phyloP scores from a whole-genome alignment of 768 basidiomycete genomes.

The Lactarius vividus region DNA sequence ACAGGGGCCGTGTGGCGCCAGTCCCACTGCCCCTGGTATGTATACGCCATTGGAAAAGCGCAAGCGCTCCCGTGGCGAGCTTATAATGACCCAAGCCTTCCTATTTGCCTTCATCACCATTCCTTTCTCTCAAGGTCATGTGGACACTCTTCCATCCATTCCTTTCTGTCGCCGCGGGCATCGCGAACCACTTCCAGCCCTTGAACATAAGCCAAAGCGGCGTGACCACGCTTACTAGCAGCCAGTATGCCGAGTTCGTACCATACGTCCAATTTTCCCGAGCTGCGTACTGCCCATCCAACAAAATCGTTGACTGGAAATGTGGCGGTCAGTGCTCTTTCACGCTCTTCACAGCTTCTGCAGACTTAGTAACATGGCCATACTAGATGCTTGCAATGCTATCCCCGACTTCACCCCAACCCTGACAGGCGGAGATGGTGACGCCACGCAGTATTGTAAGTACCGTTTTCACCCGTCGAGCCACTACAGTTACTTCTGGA shows the following conservation, averaged over 20 bases:
- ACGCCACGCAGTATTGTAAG: conserved; percentile 48
- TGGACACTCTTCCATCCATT: conserved; percentile 2
- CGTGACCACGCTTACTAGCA: conserved; percentile 32
- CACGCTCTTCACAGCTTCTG: not conserved
- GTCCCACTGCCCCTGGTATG: not conserved
- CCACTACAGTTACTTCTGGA: not conserved
- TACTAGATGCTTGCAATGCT: conserved; percentile 42
- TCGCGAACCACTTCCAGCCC: not conserved
- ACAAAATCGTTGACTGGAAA: conserved; percentile 40
- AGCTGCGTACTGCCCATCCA: conserved; percentile 52
- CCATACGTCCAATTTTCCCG: conserved; percentile 54
- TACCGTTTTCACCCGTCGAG: no score
- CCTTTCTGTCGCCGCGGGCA: conserved; percentile 5
- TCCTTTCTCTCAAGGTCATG: not conserved
- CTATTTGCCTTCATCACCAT: no score
- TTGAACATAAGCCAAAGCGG: not conserved
- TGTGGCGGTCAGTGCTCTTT: conserved; percentile 42
- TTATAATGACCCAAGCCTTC: not conserved
- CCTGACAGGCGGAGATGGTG: conserved; percentile 49
- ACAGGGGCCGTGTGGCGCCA: not conserved
- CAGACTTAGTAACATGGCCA: not conserved
- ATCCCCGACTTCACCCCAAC: conserved; percentile 42
- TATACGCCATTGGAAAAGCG: not conserved
- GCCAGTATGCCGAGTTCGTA: conserved; percentile 38
- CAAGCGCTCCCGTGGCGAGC: not conserved